Evolutionary conservation across 495 filamentous ascomycete genomes (phyloP), one percentile per base, ranked within the genome.

Genomic region (Opeltia flavorubescens): DNA sequence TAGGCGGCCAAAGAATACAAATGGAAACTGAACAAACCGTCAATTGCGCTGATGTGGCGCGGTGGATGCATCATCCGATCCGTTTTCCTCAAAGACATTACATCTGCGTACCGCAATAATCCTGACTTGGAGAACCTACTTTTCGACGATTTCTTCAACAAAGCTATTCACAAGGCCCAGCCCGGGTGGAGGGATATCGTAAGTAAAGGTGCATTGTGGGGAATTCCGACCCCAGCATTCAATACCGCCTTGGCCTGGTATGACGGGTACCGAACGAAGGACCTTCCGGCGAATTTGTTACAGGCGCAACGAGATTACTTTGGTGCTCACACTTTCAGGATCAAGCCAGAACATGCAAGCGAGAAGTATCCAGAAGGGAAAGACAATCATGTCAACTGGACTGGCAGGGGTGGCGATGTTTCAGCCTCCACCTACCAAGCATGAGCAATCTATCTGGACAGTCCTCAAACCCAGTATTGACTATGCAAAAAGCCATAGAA

Each of bases 231-330:
- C 23, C 91, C 91, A 18, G 86, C 86, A 58, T 96, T 98, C 80
- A 84, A 80, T 64, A 96, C 93, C 51, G 91, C 91, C 23, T 78
- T 98, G 49, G 81, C 78, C 63, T 98, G 94, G 84, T 98, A 93
- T 73, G 91, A 98, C 62, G 93, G 91, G 42, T 95, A 95, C 76
- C 83, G 91, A 65, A 86, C 88, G 57, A 82, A 84, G 73, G 77
- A 95, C 60, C 78, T 98, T 54, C 91, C 91, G 30, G 91, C 91
- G 72, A 96, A 96, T 78, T 74, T 98, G 47, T 75, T 98, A 53
- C 91, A 98, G 72, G 91, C 93, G 30, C 91, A 98, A 74, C 81
- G 91, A 71, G 91, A 98, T 66, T 98, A 96, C 82, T 98, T 98
- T 62, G 81, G 91, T 65, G 91, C 91, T 46, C 91, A 98, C 81